Conservation (phyloP, 306 rosid species). For the Boehmeria nivea region DNA sequence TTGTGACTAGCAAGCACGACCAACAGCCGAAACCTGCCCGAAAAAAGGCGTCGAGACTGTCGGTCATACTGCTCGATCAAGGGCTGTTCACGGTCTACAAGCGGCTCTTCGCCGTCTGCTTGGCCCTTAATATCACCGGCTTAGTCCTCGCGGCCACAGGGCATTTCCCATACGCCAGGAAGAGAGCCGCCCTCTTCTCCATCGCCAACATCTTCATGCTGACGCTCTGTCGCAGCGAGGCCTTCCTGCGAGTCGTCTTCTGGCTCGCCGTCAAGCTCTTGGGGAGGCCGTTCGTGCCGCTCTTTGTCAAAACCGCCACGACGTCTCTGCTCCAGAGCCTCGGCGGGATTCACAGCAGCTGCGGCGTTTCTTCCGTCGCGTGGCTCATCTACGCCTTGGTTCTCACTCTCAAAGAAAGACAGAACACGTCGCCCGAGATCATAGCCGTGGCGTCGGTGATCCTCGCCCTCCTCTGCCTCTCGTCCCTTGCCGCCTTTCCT, state of each 20-base stretch:
- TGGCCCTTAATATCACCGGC: conserved; percentile 36
- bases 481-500: conserved; percentile 64
- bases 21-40: no score
- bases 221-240: conserved; percentile 58
- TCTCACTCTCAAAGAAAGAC: conserved; percentile 30
- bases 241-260: conserved; percentile 36
- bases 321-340: conserved; percentile 66
- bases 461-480: conserved; percentile 48
- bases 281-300: conserved; percentile 45
- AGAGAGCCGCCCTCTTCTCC: conserved; percentile 47
- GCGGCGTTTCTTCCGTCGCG: conserved; percentile 60
- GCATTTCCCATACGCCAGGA: conserved; percentile 37
- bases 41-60: conserved; percentile 32
- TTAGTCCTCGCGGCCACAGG: conserved; percentile 45
- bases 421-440: conserved; percentile 37
- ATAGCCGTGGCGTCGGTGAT: conserved; percentile 37
- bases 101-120: conserved; percentile 38
- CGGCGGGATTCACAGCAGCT: conserved; percentile 75
- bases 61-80: conserved; percentile 61
- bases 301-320: conserved; percentile 39
- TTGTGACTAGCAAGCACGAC: no score
- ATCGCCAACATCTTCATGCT: conserved; percentile 54
- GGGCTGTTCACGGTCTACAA: conserved; percentile 61
- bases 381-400: conserved; percentile 56
- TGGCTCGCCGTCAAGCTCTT: conserved; percentile 41